A percentile compares a stretch with the other conserved stretches of the same genome.
phyloP scores from a whole-genome alignment of 106 monocot species.

The Dioscorea zingiberensis region DNA sequence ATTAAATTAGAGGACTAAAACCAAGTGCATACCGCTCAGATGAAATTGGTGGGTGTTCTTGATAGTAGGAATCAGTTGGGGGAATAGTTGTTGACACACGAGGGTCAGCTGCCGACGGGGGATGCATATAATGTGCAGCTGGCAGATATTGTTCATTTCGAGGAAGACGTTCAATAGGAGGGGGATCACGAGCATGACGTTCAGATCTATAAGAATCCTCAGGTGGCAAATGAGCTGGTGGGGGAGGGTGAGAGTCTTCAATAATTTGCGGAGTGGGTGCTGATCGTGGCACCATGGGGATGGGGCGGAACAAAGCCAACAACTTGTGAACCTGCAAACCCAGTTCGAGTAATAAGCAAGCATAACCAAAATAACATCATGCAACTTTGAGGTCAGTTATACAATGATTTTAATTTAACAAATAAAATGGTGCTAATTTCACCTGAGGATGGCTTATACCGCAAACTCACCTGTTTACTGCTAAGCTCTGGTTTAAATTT shows the following conservation, averaged over 20 bases:
- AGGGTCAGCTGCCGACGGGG: neutral
- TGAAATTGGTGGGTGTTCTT: constrained; percentile 4
- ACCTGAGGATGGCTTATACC: neutral
- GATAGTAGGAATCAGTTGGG: constrained; percentile 5
- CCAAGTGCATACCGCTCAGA: constrained; percentile 17
- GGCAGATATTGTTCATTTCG: constrained; percentile 10
- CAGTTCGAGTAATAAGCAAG: neutral
- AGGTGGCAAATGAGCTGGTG: neutral
- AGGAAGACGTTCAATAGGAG: constrained; percentile 10
- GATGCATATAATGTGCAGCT: neutral
- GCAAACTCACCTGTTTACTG: constrained; percentile 33
- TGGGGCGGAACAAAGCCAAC: constrained; percentile 37
- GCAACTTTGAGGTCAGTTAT: neutral
- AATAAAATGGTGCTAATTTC: neutral
- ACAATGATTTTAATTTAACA: neutral
- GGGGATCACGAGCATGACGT: neutral
- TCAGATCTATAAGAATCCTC: constrained; percentile 15
- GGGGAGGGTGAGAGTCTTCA: constrained; percentile 3
- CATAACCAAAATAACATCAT: neutral
- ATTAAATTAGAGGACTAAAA: neutral
- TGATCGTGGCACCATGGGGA: constrained; percentile 5
- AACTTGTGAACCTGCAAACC: constrained; percentile 39
- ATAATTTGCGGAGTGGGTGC: constrained; percentile 6
- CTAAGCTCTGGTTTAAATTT: constrained; percentile 61
- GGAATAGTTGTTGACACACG: constrained; percentile 8